These are phyloP conservation scores for Lactifluus echinatus DNA, from an alignment of 768 basidiomycete species.

Conservation along the genomic window DNA sequence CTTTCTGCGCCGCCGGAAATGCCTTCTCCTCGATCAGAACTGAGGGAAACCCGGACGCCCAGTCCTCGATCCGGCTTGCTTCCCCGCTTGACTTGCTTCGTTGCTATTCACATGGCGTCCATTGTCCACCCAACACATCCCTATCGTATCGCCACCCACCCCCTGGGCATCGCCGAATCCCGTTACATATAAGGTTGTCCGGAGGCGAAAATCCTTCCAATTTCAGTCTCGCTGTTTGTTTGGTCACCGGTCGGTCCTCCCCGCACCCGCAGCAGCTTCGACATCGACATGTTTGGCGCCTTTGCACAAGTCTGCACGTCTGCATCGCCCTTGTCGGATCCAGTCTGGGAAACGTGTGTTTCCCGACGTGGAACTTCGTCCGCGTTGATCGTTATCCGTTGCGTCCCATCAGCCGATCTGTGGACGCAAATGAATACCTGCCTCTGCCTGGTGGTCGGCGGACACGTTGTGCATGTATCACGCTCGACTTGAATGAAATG, in stretches of 20 bases:
- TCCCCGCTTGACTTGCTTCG: not conserved
- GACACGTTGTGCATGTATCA: slow-evolving; percentile 12
- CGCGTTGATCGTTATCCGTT: slow-evolving; percentile 12
- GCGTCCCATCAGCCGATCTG: slow-evolving; percentile 13
- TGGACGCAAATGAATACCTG: slow-evolving; percentile 12
- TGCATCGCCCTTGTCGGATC: not conserved
- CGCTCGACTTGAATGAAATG: not conserved
- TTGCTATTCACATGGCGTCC: slow-evolving; percentile 6
- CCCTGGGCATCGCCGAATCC: slow-evolving; percentile 3
- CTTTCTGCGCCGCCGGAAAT: slow-evolving; percentile 5
- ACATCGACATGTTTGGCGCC: not conserved
- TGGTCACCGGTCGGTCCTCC: slow-evolving; percentile 15
- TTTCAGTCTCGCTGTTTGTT: slow-evolving; percentile 18
- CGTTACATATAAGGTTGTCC: slow-evolving; percentile 19
- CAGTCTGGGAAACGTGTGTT: not conserved
- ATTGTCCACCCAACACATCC: slow-evolving; percentile 6
- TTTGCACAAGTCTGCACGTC: slow-evolving; percentile 1
- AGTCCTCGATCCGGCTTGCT: not conserved
- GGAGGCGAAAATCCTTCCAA: slow-evolving; percentile 21
- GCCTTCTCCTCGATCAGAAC: not conserved
- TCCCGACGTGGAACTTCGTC: not conserved
- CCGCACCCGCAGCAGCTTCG: not conserved
- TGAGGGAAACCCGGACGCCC: slow-evolving; percentile 1
- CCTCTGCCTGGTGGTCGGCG: slow-evolving; percentile 7
- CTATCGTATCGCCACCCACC: not conserved